A percentile compares a stretch with the other conserved stretches of the same genome.
phyloP scores from a whole-genome alignment of 768 basidiomycete species.

The Hygrophorus russula region DNA sequence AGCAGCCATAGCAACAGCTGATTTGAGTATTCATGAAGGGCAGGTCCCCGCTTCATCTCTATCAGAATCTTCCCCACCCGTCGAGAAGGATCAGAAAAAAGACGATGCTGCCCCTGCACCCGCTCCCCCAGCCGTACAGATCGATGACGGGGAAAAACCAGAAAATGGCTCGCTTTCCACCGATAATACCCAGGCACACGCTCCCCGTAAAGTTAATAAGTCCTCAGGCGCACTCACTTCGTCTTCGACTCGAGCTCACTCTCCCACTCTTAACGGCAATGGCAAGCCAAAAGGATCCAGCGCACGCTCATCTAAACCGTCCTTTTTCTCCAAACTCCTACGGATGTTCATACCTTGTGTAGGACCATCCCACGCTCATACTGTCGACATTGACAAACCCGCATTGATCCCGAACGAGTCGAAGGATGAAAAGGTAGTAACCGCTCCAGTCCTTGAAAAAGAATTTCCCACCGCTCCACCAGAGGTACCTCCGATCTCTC shows the following conservation, averaged over 20 bases:
- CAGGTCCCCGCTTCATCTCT: too few relatives aligned
- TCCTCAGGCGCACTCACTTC: not conserved
- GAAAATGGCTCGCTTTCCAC: conserved; percentile 2
- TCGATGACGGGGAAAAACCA: not conserved
- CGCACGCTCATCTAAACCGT: conserved; percentile 25
- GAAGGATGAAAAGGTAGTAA: too few relatives aligned
- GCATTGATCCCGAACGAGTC: too few relatives aligned
- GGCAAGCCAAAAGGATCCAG: conserved; percentile 10
- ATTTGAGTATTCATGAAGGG: too few relatives aligned
- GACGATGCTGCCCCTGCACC: too few relatives aligned
- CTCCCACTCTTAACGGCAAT: conserved; percentile 12
- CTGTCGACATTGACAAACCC: conserved; percentile 26
- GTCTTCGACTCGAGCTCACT: not conserved
- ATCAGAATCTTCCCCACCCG: too few relatives aligned
- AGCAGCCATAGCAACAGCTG: too few relatives aligned
- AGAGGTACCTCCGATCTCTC: not conserved
- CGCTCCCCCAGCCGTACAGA: too few relatives aligned
- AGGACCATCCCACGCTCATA: conserved; percentile 38
- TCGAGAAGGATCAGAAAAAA: too few relatives aligned
- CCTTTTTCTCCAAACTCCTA: conserved; percentile 50
- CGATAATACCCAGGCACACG: not conserved
- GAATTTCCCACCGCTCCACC: not conserved
- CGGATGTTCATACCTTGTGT: conserved; percentile 58
- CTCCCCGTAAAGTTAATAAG: conserved; percentile 1
- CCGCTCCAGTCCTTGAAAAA: too few relatives aligned